Base-by-base conservation (phyloP, 352 stramenopile genomes). In the Pythium dissimile region DNA sequence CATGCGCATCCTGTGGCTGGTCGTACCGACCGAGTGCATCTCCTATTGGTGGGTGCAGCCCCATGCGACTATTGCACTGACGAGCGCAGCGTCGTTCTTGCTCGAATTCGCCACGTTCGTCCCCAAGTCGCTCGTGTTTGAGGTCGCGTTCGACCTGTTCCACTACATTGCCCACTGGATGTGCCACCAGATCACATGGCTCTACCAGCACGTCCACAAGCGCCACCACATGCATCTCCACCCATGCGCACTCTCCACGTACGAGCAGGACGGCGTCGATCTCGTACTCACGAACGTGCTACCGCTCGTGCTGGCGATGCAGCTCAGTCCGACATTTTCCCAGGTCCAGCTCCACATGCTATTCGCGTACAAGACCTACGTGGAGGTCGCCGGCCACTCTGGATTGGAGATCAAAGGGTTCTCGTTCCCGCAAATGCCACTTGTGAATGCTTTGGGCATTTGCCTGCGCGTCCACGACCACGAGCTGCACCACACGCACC, bases 291-390 rank as follows among this genome's bases (percentile, higher is more conserved):
- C 79, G 20, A 96, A 94, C 57, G 70, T 89, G 1, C 30, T 92
- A 21, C 87, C 87, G 18, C 86, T 91, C 31, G 62, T 76, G 24
- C 9, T 83, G 7, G 77, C 85, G 2, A 69, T 64, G n/a, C 58
- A 48, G 10, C 20, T 91, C 30, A 71, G 66, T 10, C 70, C 76
- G 13, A 38, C 66, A 7, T 71, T 94, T 45, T 81, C 82, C 2
- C 28, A 47, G 20, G 38, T 79, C n/a, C 81, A 94, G 45, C 51
- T 92, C 9, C 72, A 92, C 10, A 47, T 96, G 35, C 54, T 96
- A 16, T 84, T 93, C 62, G 80, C 84, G 16, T 96, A 96, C 78
- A 95, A 94, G 67, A 84, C 84, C 45, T 96, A 94, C 69, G 84
- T 96, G 28, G 87, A 96, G 56, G 75, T 94, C 26, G 87, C 87